Conservation (phyloP, 768 basidiomycete genomes). For the Cubamyces sp. region DNA sequence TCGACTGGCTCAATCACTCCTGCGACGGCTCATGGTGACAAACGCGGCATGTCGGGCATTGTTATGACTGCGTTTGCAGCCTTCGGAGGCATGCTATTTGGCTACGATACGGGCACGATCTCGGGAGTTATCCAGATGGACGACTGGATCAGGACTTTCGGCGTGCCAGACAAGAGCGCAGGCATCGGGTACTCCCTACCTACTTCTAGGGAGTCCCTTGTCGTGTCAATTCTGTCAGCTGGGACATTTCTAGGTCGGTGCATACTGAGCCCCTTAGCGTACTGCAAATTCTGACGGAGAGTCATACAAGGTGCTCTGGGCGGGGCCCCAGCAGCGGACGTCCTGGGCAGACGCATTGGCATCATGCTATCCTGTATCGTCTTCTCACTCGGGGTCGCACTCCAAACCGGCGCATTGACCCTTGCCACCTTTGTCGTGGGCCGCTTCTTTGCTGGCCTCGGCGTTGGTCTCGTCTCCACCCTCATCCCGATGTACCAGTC, state of each 20-base stretch:
- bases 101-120: conserved; percentile 83
- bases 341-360: conserved; percentile 50
- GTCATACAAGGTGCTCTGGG: conserved; percentile 47
- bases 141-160: conserved; percentile 48
- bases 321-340: conserved; percentile 54
- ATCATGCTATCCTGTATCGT: conserved; percentile 48
- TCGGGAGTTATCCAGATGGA: conserved; percentile 71
- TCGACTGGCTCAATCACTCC: not conserved
- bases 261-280: conserved; percentile 1
- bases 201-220: conserved; percentile 49
- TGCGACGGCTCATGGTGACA: conserved; percentile 24
- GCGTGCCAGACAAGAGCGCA: conserved; percentile 24
- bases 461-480: conserved; percentile 76
- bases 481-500: conserved; percentile 62
- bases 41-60: conserved; percentile 30
- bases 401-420: conserved; percentile 21
- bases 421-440: conserved; percentile 66
- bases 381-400: conserved; percentile 54
- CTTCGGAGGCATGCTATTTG: conserved; percentile 30
- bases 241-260: conserved; percentile 73
- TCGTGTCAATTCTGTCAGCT: conserved; percentile 73
- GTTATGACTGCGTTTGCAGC: conserved; percentile 41
- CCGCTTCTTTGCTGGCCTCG: conserved; percentile 77
- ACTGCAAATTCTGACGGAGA: not conserved
- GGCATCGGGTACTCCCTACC: conserved; percentile 33